Evolutionary conservation across 352 stramenopile species (phyloP), one percentile per base, ranked within the genome.

Genomic region (Pythium brachiatum): DNA sequence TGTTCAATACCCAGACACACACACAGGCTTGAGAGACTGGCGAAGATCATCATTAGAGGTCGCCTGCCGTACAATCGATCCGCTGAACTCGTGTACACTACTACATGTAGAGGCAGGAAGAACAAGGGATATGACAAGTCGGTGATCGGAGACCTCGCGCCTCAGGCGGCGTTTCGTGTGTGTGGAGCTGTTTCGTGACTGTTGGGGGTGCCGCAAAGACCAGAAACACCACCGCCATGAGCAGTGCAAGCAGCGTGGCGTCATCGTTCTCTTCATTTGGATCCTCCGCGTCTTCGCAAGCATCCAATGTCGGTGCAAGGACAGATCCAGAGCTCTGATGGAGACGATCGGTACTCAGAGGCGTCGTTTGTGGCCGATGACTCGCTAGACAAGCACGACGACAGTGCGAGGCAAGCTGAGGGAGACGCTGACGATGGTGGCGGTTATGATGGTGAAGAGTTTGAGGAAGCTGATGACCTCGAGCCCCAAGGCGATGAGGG

Each of bases 381-480:
- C 8, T 6, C 25, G 1, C 9, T 27, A 1, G 25, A 21, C 3
- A 5, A 26, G 12, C n/a, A 27, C 2, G 7, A 32, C 23, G 47
- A 2, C 50, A 29, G 8, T 23, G 25, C 25, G 32, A n/a, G 41
- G n/a, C 20, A 64, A 23, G 1, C 6, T 8, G 46, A 50, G n/a
- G n/a, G 6, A 6, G 39, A 55, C 15, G 41, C 43, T 13, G 8
- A 11, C 31, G n/a, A 58, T 36, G 43, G 43, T 18, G 23, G 43
- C 23, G 32, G 13, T 11, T 64, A 69, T 25, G 56, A 60, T 0
- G 50, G 60, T 12, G 62, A 64, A 1, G 39, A 16, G 18, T 69
- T 69, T 41, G 62, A 69, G 20, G 26, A 50, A 21, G 38, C 6
- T 5, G 44, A 46, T 7, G 44, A 48, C n/a, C n/a, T 11, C 38